Conservation (phyloP, 1,284 basidiomycete species). For the Golubevia pallescens region DNA sequence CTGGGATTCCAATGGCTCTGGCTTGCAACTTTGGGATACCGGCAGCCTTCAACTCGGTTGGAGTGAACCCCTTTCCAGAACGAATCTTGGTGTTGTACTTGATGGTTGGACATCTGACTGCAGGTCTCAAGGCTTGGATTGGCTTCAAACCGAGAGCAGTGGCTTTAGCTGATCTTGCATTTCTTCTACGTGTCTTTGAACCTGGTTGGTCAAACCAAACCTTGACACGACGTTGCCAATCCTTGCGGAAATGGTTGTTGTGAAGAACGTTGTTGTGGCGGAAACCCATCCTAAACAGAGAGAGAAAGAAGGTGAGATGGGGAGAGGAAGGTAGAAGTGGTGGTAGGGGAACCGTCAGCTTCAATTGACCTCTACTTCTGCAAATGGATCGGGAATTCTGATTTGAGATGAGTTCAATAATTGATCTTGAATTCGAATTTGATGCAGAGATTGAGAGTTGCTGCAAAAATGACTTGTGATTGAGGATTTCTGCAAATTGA, state of each 20-base stretch:
- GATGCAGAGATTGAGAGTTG: too few species aligned
- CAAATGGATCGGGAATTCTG: too few species aligned
- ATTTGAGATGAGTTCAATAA: too few species aligned
- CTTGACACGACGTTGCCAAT: constrained; percentile 64
- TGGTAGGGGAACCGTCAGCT: too few species aligned
- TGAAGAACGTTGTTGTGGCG: constrained; percentile 64
- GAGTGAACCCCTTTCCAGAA: constrained; percentile 60
- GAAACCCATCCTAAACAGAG: constrained; percentile 47
- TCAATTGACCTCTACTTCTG: too few species aligned
- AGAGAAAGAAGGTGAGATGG: not conserved
- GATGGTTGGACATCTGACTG: constrained; percentile 62
- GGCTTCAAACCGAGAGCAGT: constrained; percentile 61
- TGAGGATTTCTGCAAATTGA: too few species aligned
- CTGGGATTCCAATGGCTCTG: constrained; percentile 59
- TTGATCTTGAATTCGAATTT: too few species aligned
- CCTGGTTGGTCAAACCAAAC: constrained; percentile 65
- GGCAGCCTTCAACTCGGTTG: constrained; percentile 62
- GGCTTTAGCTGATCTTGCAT: constrained; percentile 59
- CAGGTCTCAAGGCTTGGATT: constrained; percentile 58
- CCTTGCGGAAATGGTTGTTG: constrained; percentile 65
- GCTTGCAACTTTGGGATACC: constrained; percentile 62
- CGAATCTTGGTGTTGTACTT: constrained; percentile 65
- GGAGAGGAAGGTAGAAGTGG: too few species aligned
- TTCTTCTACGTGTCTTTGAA: constrained; percentile 63
- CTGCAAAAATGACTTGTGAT: too few species aligned